phyloP scores from a whole-genome alignment of 129 eudicot species.

The Flaveria trinervia region DNA sequence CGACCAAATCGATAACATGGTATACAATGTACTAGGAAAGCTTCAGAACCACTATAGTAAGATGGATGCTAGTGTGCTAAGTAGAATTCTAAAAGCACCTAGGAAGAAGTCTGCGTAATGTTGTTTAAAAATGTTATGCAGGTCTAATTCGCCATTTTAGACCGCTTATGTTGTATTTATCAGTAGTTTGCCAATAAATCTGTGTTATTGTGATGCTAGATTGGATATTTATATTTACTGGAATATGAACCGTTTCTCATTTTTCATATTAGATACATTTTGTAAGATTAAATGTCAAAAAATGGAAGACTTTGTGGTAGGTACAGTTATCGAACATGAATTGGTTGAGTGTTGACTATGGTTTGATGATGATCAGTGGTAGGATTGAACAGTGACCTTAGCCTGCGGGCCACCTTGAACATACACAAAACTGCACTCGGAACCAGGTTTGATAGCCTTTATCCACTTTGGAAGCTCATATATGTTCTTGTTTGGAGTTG shows the following conservation, averaged over 20 bases:
- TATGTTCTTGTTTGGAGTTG: conserved; percentile 54
- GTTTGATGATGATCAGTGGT: conserved; percentile 42
- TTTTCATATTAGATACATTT: conserved; percentile 32
- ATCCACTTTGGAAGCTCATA: conserved; percentile 68
- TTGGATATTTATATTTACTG: conserved; percentile 12
- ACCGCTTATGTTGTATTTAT: conserved; percentile 31
- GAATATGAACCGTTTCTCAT: conserved; percentile 31
- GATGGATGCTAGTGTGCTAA: conserved; percentile 57
- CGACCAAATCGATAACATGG: conserved; percentile 62
- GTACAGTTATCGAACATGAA: conserved; percentile 30
- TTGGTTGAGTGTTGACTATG: not conserved
- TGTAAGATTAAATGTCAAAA: conserved; percentile 33
- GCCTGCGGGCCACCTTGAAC: conserved; percentile 98
- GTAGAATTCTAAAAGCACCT: conserved; percentile 54
- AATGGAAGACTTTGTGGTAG: conserved; percentile 25
- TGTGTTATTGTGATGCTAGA: conserved; percentile 23
- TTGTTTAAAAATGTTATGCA: conserved; percentile 13
- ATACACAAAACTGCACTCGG: conserved; percentile 72
- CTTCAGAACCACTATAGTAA: conserved; percentile 59
- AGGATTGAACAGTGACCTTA: conserved; percentile 61
- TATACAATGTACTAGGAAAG: conserved; percentile 39
- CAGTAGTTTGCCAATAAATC: conserved; percentile 24
- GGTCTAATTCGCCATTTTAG: conserved; percentile 23
- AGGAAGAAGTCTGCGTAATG: conserved; percentile 54
- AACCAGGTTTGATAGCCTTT: conserved; percentile 60